phyloP scores from a whole-genome alignment of 805 yeast genomes.

The Wickerhamiella australiensis region DNA sequence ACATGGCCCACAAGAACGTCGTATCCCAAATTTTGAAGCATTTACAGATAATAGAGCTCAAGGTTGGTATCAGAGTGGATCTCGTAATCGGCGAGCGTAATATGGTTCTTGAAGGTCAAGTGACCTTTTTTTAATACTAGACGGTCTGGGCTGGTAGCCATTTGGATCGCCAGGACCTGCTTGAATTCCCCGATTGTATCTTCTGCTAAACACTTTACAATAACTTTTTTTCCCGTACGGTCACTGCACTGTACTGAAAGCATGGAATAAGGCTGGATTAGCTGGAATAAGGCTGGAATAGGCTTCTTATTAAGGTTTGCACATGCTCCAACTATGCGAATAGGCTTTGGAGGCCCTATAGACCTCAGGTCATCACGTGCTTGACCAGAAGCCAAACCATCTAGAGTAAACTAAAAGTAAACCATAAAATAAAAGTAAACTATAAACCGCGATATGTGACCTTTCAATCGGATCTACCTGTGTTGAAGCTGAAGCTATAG shows the following conservation, averaged over 20 bases:
- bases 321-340: too few relatives aligned
- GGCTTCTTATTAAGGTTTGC: neutral
- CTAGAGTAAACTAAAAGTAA: too few relatives aligned
- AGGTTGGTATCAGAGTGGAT: conserved; percentile 78
- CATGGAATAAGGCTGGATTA: too few relatives aligned
- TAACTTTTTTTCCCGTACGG: conserved; percentile 73
- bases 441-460: too few relatives aligned
- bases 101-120: conserved; percentile 75
- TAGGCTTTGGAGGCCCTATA: too few relatives aligned
- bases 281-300: neutral
- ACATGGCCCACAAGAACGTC: conserved; percentile 18
- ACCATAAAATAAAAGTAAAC: too few relatives aligned
- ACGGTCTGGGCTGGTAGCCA: conserved; percentile 60
- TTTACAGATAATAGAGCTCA: conserved; percentile 47
- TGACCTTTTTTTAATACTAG: conserved; percentile 72
- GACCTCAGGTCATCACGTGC: too few relatives aligned
- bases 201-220: conserved; percentile 70
- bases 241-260: conserved; percentile 65
- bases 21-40: conserved; percentile 10
- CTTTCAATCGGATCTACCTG: too few relatives aligned
- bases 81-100: conserved; percentile 86
- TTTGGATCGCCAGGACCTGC: conserved; percentile 66
- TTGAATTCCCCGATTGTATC: conserved; percentile 88
- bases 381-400: too few relatives aligned
- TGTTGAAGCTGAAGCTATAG: too few relatives aligned